Evolutionary conservation across 768 basidiomycete genomes (phyloP).

Genomic region (Mycena sanguinolenta): DNA sequence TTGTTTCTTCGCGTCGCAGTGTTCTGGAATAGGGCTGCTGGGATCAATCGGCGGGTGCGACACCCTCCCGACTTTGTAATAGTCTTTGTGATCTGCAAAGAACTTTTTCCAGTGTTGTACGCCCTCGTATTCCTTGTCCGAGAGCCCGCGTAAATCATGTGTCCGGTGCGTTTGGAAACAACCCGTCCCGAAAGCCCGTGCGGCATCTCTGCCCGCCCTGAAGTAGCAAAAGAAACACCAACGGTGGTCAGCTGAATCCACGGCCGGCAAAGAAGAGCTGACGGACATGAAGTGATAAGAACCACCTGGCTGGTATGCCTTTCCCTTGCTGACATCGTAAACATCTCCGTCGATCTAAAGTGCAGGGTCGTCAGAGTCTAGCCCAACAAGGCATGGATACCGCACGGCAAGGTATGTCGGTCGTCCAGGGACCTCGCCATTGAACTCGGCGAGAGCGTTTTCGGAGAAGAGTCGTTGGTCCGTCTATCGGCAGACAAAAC

Average conservation of each 20-base stretch:
- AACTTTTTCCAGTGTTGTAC: conserved; percentile 92
- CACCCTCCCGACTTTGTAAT: conserved; percentile 83
- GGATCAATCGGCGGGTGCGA: conserved; percentile 84
- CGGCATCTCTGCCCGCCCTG: conserved; percentile 90
- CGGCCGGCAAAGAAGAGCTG: conserved; percentile 25
- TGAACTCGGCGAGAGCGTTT: conserved; percentile 70
- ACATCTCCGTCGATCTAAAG: conserved; percentile 90
- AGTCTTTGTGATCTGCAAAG: conserved; percentile 85
- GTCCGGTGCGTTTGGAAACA: conserved; percentile 94
- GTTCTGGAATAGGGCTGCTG: conserved; percentile 76
- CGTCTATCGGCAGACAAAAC: conserved; percentile 50
- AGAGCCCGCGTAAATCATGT: conserved; percentile 89
- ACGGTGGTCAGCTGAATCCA: conserved; percentile 26
- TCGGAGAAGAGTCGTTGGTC: conserved; percentile 84
- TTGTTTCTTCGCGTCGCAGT: conserved; percentile 77
- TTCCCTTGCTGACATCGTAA: conserved; percentile 88
- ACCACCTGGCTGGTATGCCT: conserved; percentile 90
- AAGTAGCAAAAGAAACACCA: conserved; percentile 29
- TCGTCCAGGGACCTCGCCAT: conserved; percentile 78
- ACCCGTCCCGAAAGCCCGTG: conserved; percentile 92
- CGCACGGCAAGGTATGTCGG: conserved; percentile 90
- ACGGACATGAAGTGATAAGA: conserved; percentile 81
- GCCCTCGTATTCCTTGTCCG: conserved; percentile 77
- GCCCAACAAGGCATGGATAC: conserved; percentile 34
- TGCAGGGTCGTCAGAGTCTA: conserved; percentile 31